phyloP scores from a whole-genome alignment of 495 filamentous ascomycete genomes.

The Lichenothelia convexa region DNA sequence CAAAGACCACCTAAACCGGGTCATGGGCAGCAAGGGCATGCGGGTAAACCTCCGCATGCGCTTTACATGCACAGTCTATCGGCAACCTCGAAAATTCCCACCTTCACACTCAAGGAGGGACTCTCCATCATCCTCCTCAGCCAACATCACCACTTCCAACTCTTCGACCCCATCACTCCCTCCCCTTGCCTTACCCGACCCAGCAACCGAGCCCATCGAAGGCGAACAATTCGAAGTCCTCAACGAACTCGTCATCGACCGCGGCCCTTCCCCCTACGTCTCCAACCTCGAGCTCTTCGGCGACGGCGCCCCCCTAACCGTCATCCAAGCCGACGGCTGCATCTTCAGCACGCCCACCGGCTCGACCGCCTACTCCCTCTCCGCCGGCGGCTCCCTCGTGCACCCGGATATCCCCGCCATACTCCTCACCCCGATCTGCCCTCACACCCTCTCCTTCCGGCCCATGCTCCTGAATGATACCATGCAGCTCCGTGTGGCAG shows the following conservation, averaged over 20 bases:
- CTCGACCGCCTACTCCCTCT: slow-evolving; percentile 83
- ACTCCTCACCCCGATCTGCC: slow-evolving; percentile 92
- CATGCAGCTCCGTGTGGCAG: slow-evolving; percentile 69
- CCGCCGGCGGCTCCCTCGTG: slow-evolving; percentile 85
- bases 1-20: slow-evolving; percentile 56
- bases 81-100: slow-evolving; percentile 13
- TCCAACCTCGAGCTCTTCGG: slow-evolving; percentile 91
- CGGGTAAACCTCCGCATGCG: slow-evolving; percentile 90
- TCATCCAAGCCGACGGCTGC: slow-evolving; percentile 89
- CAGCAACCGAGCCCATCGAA: slow-evolving; percentile 17
- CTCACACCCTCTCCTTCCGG: slow-evolving; percentile 88
- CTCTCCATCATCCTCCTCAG: no score
- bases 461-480: slow-evolving; percentile 98
- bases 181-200: slow-evolving; percentile 3
- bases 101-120: slow-evolving; percentile 1
- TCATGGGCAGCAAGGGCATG: slow-evolving; percentile 90
- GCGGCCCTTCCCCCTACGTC: slow-evolving; percentile 88
- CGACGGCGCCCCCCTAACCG: slow-evolving; percentile 79
- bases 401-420: slow-evolving; percentile 96
- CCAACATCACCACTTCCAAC: slow-evolving; percentile 4
- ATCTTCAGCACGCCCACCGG: slow-evolving; percentile 94
- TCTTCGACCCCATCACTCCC: neutral
- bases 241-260: slow-evolving; percentile 94
- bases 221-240: slow-evolving; percentile 82
- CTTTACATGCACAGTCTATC: slow-evolving; percentile 89